Conservation (phyloP, 2,329 filamentous ascomycete genomes). For the Simplicillium aogashimaense region DNA sequence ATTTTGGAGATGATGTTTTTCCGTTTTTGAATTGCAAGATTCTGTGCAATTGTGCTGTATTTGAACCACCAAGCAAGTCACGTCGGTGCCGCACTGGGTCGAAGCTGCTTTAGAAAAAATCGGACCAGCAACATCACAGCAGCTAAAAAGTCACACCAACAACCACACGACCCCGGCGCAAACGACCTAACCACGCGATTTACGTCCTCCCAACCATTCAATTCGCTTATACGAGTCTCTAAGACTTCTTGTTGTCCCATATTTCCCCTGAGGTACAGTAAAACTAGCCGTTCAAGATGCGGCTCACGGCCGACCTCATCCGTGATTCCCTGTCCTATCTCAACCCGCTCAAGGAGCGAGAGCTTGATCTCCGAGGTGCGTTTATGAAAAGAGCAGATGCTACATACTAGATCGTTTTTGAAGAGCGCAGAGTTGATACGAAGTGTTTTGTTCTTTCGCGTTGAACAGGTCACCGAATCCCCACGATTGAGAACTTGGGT, state of each 20-base stretch:
- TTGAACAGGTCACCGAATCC: conserved; percentile 90
- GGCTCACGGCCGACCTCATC: conserved; percentile 92
- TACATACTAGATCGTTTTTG: conserved; percentile 54
- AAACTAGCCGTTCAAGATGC: conserved; percentile 51
- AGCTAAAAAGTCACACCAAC: too few species aligned
- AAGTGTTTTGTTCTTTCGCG: conserved; percentile 35
- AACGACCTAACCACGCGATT: too few species aligned
- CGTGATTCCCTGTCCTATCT: conserved; percentile 93
- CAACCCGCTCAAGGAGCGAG: conserved; percentile 96
- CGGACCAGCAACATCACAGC: too few species aligned
- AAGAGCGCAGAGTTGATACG: conserved; percentile 73
- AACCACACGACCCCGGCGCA: too few species aligned
- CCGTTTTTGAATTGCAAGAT: too few species aligned
- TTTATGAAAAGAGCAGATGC: conserved; percentile 87
- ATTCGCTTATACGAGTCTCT: too few species aligned
- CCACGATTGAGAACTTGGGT: conserved; percentile 94
- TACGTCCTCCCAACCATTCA: background rate
- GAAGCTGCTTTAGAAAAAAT: too few species aligned
- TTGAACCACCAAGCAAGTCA: too few species aligned
- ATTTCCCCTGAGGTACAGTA: background rate
- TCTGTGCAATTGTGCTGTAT: too few species aligned
- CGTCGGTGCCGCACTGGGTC: too few species aligned
- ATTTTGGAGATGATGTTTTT: too few species aligned
- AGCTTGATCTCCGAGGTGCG: conserved; percentile 99
- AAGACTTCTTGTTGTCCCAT: too few species aligned